Evolutionary conservation across 2,329 filamentous ascomycete species (phyloP).

Genomic region (Cladobotryum mycophilum): DNA sequence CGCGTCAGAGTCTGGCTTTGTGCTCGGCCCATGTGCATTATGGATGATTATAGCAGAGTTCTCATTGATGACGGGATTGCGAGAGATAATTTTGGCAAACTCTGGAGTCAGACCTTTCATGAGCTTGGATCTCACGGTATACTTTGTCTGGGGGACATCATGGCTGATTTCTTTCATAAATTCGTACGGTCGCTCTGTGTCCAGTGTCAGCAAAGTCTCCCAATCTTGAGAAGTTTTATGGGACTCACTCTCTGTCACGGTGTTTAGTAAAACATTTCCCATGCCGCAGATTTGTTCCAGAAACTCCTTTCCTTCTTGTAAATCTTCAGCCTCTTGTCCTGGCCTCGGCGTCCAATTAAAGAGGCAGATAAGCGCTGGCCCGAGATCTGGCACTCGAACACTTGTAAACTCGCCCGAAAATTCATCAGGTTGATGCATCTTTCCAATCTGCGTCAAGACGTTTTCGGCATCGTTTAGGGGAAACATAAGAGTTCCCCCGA

Average conservation of each 20-base stretch:
- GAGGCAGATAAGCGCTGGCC: background rate
- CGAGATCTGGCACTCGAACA: background rate
- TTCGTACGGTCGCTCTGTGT: background rate
- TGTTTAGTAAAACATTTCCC: no score
- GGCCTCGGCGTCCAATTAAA: conserved; percentile 2
- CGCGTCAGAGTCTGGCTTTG: background rate
- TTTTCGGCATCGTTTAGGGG: background rate
- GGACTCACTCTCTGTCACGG: no score
- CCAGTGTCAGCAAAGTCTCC: background rate
- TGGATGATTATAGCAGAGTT: background rate
- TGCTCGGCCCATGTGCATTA: background rate
- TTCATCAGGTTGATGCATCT: background rate
- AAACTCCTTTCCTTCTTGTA: background rate
- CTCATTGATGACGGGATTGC: no score
- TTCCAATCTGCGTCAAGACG: background rate
- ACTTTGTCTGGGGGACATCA: no score
- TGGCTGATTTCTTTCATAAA: background rate
- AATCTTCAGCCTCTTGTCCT: background rate
- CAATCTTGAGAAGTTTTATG: background rate
- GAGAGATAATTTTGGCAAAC: no score
- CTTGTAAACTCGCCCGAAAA: background rate
- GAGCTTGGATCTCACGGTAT: no score
- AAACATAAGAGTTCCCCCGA: conserved; percentile 2
- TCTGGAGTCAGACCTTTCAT: no score
- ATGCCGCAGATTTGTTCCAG: background rate